A percentile compares a stretch with the other conserved stretches of the same genome.
Conservation (phyloP, 768 basidiomycete species). For the Boletus tomentosulus region DNA sequence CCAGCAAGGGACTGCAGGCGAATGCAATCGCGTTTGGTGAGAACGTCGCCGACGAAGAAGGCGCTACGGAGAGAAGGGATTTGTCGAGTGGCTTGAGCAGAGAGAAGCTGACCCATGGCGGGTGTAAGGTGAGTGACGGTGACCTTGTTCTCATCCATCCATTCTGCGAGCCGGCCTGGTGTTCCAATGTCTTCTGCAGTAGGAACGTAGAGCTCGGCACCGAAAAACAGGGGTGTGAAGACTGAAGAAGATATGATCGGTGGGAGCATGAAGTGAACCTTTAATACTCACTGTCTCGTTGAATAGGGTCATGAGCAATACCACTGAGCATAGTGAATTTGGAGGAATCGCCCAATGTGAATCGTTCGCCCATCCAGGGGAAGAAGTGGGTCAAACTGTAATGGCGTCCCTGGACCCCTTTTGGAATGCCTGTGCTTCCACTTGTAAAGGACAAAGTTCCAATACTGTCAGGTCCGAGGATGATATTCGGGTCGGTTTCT, state of each 20-base stretch:
- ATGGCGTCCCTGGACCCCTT: constrained; percentile 94
- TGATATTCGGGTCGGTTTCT: constrained; percentile 72
- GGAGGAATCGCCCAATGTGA: constrained; percentile 66
- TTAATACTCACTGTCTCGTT: constrained; percentile 83
- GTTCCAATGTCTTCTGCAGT: constrained; percentile 97
- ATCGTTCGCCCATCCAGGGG: constrained; percentile 96
- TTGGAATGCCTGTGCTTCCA: constrained; percentile 96
- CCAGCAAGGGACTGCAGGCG: constrained; percentile 89
- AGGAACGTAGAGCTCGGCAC: constrained; percentile 91
- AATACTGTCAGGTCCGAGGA: constrained; percentile 90
- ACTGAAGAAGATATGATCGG: constrained; percentile 46
- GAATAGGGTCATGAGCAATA: constrained; percentile 98
- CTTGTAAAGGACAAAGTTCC: constrained; percentile 96
- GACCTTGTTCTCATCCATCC: constrained; percentile 91
- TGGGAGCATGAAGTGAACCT: not conserved
- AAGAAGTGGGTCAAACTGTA: constrained; percentile 98
- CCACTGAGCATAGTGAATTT: constrained; percentile 99
- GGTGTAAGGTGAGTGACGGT: constrained; percentile 98
- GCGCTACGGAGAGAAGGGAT: constrained; percentile 86
- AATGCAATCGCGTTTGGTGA: constrained; percentile 96
- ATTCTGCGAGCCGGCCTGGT: constrained; percentile 92
- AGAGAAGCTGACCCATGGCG: constrained; percentile 98
- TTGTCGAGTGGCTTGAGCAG: constrained; percentile 75
- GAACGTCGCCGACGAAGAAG: constrained; percentile 98
- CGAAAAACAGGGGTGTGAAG: constrained; percentile 98